Base-by-base conservation (phyloP, 2,329 filamentous ascomycete species). In the Cadophora malorum region DNA sequence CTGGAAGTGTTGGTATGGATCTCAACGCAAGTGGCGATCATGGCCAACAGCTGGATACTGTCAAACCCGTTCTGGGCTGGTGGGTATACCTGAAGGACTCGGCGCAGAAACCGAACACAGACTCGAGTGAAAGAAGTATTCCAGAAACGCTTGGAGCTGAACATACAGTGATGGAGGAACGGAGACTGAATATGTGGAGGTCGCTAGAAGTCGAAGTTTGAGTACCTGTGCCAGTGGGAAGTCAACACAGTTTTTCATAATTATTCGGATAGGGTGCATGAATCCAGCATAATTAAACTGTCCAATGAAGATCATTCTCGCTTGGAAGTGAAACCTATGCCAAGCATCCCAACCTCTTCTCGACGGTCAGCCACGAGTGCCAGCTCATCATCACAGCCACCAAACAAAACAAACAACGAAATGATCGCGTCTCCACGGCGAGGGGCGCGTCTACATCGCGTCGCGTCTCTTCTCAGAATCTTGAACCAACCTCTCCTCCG, bases 381-480 rank as follows among this genome's bases (percentile, higher is more conserved):
- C 56, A 59, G 28, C 21, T 59, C 35, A 16, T 59, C 35, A 16
- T 19, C 56, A 16, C 56, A 25, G 25, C 35, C 9, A 41, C 35
- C n/a, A 59, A 45, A 59, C 56, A 59, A 28, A 59, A 28, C 21
- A 59, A 59, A 45, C 21, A 59, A 9, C 21, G 3, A 7, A 14
- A 7, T 59, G 3, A n/a, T 45, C 35, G 56, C 56, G 56, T n/a
- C 4, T 45, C 21, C 8, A n/a, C 19, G 23, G 12, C 23, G 3
- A 25, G 38, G 41, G 19, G 56, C 56, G 35, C 33, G 56, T 59
- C 52, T 45, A 8, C 56, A 45, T 21, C 56, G 14, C 35, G 35
- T 41, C 56, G 56, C 33, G 56, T 59, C 56, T 25, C 56, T 38
- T 4, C 52, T 33, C 52, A 33, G 19, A 33, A n/a, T n/a, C 25